Evolutionary conservation across 768 basidiomycete species (phyloP), one percentile per base, ranked within the genome.

Genomic region (Scleroderma citrinum): DNA sequence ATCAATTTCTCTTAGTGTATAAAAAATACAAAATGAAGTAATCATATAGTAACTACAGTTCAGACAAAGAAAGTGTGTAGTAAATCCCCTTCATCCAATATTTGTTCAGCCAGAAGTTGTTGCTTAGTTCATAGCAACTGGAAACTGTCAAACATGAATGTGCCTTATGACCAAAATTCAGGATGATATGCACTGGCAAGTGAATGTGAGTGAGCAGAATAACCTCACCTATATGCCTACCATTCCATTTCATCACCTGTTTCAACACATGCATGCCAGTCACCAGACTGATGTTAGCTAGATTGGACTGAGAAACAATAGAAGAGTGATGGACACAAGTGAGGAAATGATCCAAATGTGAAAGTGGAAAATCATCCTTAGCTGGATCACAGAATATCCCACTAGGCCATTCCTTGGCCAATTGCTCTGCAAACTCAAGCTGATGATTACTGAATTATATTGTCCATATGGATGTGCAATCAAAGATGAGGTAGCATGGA

Each of bases 81-180:
- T 55, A 58, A 17, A 57, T 35, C 26, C 69, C 64, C 49, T 70
- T 70, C 31, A 56, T 52, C 32, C 61, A 65, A 46, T 66, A 69
- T 42, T 60, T 61, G 44, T 70, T 66, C 49, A 70, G 46, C n/a
- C 55, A 61, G 35, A 61, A 65, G 12, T 64, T 57, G 0, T 49
- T 37, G 43, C 52, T 46, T 24, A 51, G 59, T 16, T 58, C 51
- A 7, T 56, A 16, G 24, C 60, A 60, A 31, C 53, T 68, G 40
- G 46, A 32, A 6, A 46, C 46, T 1, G 59, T 62, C 14, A 70
- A 51, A 5, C 54, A 29, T 5, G 37, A 30, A 44, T 63, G 53
- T 7, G 65, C 66, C 19, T 50, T 55, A 2, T 38, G 45, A 3
- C 66, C 63, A 41, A 68, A 61, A 11, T 53, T 51, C 1, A 66